Conservation (phyloP, 768 basidiomycete genomes). For the Rhodotorula kratochvilovae region DNA sequence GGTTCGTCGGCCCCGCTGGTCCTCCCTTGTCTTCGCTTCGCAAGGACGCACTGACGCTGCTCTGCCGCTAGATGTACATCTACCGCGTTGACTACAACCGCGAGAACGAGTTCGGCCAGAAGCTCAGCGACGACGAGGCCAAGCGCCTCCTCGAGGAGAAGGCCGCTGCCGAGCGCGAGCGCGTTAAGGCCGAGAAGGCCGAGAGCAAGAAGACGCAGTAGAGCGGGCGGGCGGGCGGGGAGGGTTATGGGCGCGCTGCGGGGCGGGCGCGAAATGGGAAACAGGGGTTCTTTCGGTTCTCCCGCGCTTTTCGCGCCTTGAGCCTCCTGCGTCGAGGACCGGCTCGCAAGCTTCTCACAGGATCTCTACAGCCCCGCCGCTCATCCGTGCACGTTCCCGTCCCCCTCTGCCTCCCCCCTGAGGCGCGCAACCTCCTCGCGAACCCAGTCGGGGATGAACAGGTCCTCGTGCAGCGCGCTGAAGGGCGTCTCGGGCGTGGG, state of each 20-base stretch:
- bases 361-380: too few relatives aligned
- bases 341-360: too few relatives aligned
- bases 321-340: too few relatives aligned
- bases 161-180: slow-evolving; percentile 5
- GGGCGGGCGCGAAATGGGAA: background rate
- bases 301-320: too few relatives aligned
- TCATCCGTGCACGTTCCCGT: background rate
- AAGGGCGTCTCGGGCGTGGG: background rate
- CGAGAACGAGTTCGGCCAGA: slow-evolving; percentile 77
- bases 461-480: slow-evolving; percentile 1
- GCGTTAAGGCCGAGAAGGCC: background rate
- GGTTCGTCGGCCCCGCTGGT: background rate
- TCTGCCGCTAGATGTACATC: slow-evolving; percentile 72
- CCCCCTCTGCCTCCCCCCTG: background rate
- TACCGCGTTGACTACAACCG: slow-evolving; percentile 92
- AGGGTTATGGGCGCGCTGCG: too few relatives aligned
- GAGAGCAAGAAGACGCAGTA: slow-evolving; percentile 42
- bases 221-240: background rate
- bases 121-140: slow-evolving; percentile 29
- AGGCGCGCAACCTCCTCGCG: background rate
- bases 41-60: slow-evolving; percentile 60
- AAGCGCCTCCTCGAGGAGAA: slow-evolving; percentile 13
- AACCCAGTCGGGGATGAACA: slow-evolving; percentile 12
- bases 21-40: too few relatives aligned
- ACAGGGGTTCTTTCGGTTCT: background rate